A percentile compares a stretch with the other conserved stretches of the same genome.
Conservation (phyloP, 2,329 filamentous ascomycete genomes). For the Sporothrix globosa region DNA sequence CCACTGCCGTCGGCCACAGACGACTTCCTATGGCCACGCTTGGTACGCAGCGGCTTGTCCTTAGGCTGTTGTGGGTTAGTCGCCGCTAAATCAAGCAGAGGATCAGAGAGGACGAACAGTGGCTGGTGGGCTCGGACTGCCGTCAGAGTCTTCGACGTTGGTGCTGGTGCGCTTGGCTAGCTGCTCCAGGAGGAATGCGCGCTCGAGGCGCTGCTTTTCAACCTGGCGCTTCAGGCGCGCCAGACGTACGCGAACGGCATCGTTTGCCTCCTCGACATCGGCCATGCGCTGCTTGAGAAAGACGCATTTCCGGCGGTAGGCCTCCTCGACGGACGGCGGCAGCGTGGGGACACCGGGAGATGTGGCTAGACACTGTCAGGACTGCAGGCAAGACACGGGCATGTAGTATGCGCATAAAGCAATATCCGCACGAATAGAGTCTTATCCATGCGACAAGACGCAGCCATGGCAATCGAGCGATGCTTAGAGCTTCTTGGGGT, state of each 20-base stretch:
- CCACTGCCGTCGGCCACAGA: constrained; percentile 51
- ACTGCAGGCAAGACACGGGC: not conserved
- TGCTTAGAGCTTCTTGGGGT: not conserved
- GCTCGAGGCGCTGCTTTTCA: constrained; percentile 87
- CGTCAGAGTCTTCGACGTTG: constrained; percentile 76
- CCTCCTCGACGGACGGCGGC: constrained; percentile 90
- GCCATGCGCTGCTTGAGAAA: constrained; percentile 88
- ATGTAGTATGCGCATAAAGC: too few relatives aligned
- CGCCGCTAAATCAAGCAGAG: constrained; percentile 22
- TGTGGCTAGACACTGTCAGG: constrained; percentile 13
- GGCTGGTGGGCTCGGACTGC: constrained; percentile 76
- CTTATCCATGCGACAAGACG: not conserved
- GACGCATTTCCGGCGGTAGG: constrained; percentile 95
- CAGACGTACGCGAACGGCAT: constrained; percentile 77
- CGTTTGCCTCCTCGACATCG: constrained; percentile 91
- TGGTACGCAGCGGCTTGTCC: constrained; percentile 75
- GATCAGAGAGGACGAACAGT: constrained; percentile 60
- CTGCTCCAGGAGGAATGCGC: constrained; percentile 74
- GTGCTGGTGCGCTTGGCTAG: constrained; percentile 73
- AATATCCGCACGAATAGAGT: too few relatives aligned
- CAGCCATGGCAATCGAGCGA: not conserved
- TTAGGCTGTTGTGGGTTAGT: constrained; percentile 59
- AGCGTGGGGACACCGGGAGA: constrained; percentile 51
- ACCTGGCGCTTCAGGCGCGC: constrained; percentile 80
- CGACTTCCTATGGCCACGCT: constrained; percentile 70